Percentiles rank a stretch among this genome's conserved stretches.
Conservation (phyloP, 306 rosid species). For the Spatholobus suberectus region DNA sequence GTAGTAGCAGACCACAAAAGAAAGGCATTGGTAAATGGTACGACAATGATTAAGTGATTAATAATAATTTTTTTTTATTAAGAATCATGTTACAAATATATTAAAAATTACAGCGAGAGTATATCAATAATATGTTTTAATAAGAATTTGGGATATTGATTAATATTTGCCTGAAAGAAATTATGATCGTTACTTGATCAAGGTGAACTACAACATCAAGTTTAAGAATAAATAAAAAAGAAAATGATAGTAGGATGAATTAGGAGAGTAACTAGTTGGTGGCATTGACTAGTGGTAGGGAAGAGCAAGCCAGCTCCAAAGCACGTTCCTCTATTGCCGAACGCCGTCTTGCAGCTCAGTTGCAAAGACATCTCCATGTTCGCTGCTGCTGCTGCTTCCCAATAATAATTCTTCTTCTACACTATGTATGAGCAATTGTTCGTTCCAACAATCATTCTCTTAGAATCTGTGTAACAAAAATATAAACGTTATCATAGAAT, state of each 20-base stretch:
- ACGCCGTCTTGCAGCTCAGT: constrained; percentile 47
- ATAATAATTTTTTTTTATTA: no score
- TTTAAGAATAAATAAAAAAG: background rate
- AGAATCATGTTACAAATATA: no score
- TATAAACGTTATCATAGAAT: background rate
- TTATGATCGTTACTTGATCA: background rate
- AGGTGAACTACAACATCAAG: background rate
- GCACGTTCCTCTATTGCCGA: constrained; percentile 37
- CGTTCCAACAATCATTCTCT: constrained; percentile 36
- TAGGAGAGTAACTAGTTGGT: constrained; percentile 38
- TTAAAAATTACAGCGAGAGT: no score
- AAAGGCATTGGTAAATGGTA: no score
- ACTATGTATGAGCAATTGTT: constrained; percentile 9
- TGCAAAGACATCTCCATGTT: constrained; percentile 63
- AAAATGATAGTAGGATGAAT: background rate
- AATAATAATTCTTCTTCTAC: constrained; percentile 14
- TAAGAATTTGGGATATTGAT: background rate
- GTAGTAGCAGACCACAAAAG: no score
- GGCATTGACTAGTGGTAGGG: constrained; percentile 25
- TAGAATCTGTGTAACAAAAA: constrained; percentile 25
- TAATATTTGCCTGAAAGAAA: background rate
- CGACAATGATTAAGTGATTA: no score
- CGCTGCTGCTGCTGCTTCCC: background rate
- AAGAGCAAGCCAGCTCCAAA: constrained; percentile 47
- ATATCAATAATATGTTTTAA: no score